Conservation (phyloP, 1,139 yeast genomes). For the Candida frijolesensis region DNA sequence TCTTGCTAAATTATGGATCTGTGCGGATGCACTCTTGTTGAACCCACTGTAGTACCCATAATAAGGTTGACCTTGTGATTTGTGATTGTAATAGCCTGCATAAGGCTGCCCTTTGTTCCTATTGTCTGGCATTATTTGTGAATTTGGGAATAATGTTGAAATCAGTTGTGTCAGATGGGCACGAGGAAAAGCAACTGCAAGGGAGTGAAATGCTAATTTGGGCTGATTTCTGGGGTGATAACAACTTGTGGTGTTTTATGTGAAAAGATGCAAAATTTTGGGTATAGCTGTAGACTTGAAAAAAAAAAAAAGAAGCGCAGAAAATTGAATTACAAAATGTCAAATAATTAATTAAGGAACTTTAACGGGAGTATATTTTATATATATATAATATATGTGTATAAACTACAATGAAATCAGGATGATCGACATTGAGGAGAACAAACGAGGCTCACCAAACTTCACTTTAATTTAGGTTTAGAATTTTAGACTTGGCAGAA, state of each 20-base stretch:
- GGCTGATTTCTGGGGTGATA: background rate
- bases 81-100: constrained; percentile 11
- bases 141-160: background rate
- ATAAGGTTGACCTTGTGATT: constrained; percentile 17
- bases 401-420: background rate
- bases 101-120: constrained; percentile 11
- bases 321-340: background rate
- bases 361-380: background rate
- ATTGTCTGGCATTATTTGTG: background rate
- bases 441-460: background rate
- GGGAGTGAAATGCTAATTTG: background rate
- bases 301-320: background rate
- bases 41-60: constrained; percentile 16
- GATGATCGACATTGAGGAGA: constrained; percentile 1
- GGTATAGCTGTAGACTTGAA: background rate
- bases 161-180: background rate
- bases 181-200: background rate
- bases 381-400: background rate
- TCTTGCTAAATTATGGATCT: constrained; percentile 15
- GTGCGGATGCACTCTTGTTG: constrained; percentile 14
- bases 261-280: background rate
- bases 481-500: background rate
- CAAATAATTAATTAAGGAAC: background rate
- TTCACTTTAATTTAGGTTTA: background rate
- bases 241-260: background rate